These are phyloP conservation scores for Mortierella sp. DNA, from an alignment of 371 early-diverging fungal species.

Conservation along the genomic window DNA sequence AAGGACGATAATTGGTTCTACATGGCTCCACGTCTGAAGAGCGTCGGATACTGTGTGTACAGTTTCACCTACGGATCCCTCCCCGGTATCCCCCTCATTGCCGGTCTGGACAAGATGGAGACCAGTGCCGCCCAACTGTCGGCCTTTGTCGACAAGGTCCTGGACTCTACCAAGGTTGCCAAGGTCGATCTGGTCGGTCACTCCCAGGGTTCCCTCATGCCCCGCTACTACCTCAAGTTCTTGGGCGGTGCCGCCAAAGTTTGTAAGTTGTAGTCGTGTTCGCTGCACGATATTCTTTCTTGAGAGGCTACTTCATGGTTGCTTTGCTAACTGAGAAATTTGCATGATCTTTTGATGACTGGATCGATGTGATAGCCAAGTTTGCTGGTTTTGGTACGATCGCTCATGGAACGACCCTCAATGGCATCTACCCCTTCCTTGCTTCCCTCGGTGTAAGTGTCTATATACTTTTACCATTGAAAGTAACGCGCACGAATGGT, in stretches of 20 bases:
- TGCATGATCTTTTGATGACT: background rate
- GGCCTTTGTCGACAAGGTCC: conserved; percentile 27
- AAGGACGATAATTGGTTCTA: conserved; percentile 18
- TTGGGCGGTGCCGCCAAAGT: conserved; percentile 47
- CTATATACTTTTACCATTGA: background rate
- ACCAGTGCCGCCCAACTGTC: conserved; percentile 27
- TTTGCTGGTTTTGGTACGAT: conserved; percentile 47
- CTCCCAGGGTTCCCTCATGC: conserved; percentile 47
- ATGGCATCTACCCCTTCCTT: conserved; percentile 31
- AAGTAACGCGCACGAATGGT: too few relatives aligned
- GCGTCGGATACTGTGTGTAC: conserved; percentile 32
- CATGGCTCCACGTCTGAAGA: conserved; percentile 21
- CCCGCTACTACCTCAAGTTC: conserved; percentile 49
- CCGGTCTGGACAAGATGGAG: conserved; percentile 33
- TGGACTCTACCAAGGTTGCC: conserved; percentile 8
- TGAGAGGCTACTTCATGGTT: background rate
- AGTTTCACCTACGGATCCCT: conserved; percentile 18
- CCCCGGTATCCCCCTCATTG: conserved; percentile 12
- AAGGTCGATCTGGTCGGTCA: conserved; percentile 33
- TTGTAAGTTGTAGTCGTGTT: conserved; percentile 3
- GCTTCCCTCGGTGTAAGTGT: conserved; percentile 24
- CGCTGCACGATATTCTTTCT: background rate
- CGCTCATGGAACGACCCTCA: conserved; percentile 42
- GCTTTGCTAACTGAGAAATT: background rate
- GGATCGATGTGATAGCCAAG: conserved; percentile 20